These are phyloP conservation scores for Naganishia randhawae DNA, from an alignment of 768 basidiomycete genomes.

Conservation along the genomic window DNA sequence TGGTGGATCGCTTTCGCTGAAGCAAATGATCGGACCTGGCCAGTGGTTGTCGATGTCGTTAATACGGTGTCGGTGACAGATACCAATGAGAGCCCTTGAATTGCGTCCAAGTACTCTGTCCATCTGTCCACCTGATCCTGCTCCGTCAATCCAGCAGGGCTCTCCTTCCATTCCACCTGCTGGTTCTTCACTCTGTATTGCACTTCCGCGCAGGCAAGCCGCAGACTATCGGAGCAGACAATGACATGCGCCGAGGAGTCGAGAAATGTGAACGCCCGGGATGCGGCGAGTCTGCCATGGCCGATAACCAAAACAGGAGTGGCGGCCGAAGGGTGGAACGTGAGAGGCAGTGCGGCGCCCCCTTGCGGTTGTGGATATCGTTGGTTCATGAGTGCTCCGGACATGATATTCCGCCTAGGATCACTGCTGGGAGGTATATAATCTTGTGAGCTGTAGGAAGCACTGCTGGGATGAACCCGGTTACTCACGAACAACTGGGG, in stretches of 20 bases:
- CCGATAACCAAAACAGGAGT: constrained; percentile 66
- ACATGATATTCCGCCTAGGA: not conserved
- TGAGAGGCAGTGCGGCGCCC: constrained; percentile 74
- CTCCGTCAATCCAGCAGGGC: not conserved
- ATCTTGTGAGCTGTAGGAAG: too few relatives aligned
- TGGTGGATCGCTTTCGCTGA: constrained; percentile 63
- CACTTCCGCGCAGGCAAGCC: constrained; percentile 66
- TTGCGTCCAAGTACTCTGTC: constrained; percentile 54
- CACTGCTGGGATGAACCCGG: too few relatives aligned
- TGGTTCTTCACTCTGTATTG: constrained; percentile 59
- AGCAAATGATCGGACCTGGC: constrained; percentile 52
- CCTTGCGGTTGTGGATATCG: constrained; percentile 42
- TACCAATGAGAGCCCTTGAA: constrained; percentile 57
- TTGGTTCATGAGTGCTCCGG: not conserved
- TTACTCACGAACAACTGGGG: too few relatives aligned
- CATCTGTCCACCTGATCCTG: constrained; percentile 51
- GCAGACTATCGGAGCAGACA: constrained; percentile 58
- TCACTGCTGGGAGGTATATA: too few relatives aligned
- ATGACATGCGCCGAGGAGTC: constrained; percentile 73
- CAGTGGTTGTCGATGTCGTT: constrained; percentile 36
- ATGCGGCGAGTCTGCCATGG: constrained; percentile 71
- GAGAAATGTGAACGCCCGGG: constrained; percentile 74
- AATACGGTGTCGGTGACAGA: constrained; percentile 77
- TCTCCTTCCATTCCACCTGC: constrained; percentile 62
- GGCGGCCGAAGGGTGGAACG: constrained; percentile 61